These are phyloP conservation scores for Cyphellophora europaea DNA, from an alignment of 2,329 filamentous ascomycete genomes.

Conservation along the genomic window DNA sequence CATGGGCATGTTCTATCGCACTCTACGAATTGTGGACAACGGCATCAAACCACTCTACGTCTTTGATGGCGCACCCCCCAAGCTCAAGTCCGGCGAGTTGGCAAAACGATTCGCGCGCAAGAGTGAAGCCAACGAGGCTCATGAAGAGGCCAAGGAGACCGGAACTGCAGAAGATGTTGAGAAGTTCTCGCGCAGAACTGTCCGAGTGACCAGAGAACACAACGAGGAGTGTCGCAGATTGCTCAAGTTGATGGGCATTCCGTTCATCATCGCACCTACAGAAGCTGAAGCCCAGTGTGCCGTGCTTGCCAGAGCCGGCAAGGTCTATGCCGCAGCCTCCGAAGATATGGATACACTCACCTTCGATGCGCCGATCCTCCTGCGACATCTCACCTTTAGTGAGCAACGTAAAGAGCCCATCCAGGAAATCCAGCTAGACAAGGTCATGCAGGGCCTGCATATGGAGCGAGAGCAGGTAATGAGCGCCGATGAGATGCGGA, in stretches of 20 bases:
- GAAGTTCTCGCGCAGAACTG: slow-evolving; percentile 89
- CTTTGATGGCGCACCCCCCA: slow-evolving; percentile 92
- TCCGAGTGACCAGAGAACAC: slow-evolving; percentile 91
- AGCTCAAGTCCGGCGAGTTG: slow-evolving; percentile 93
- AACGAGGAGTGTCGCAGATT: slow-evolving; percentile 89
- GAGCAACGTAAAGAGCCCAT: slow-evolving; percentile 97
- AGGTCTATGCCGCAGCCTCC: slow-evolving; percentile 92
- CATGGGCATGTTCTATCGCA: slow-evolving; percentile 99
- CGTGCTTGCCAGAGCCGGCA: slow-evolving; percentile 73
- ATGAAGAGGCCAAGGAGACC: slow-evolving; percentile 94
- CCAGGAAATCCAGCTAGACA: slow-evolving; percentile 83
- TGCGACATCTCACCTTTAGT: slow-evolving; percentile 90
- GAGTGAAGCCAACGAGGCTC: slow-evolving; percentile 76
- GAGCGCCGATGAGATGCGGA: no score
- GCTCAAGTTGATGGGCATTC: slow-evolving; percentile 90
- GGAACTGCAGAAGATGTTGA: slow-evolving; percentile 96
- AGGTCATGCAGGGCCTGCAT: slow-evolving; percentile 72
- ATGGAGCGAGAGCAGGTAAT: slow-evolving; percentile 79
- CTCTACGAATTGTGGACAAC: slow-evolving; percentile 94
- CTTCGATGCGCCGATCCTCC: slow-evolving; percentile 82
- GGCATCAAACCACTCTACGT: slow-evolving; percentile 98
- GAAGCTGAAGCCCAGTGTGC: slow-evolving; percentile 97
- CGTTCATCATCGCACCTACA: slow-evolving; percentile 88
- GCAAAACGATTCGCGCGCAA: slow-evolving; percentile 95
- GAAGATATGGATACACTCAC: slow-evolving; percentile 99